Evolutionary conservation across 345 rosid species (phyloP).

Genomic region (Pseudoturritis turrita): DNA sequence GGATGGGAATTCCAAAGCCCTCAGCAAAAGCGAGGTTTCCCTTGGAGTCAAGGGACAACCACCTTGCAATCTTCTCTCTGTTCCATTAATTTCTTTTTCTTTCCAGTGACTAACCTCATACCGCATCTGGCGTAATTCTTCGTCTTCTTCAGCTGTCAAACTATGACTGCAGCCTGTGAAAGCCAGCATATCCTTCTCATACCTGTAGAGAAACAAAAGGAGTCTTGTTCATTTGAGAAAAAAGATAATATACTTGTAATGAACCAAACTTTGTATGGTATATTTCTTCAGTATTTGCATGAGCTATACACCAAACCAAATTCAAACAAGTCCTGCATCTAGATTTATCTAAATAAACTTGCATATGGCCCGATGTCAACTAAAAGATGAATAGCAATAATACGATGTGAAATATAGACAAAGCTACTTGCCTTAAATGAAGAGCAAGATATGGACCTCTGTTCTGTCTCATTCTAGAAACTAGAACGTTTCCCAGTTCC

Average conservation of each 20-base stretch:
- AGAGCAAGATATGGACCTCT: constrained; percentile 89
- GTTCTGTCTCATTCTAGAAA: constrained; percentile 70
- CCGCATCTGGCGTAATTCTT: constrained; percentile 71
- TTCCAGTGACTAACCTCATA: constrained; percentile 89
- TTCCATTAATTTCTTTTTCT: constrained; percentile 90
- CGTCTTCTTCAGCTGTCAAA: constrained; percentile 77
- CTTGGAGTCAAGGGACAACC: constrained; percentile 93
- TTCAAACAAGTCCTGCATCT: not conserved
- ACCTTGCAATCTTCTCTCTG: constrained; percentile 84
- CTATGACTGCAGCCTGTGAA: constrained; percentile 95
- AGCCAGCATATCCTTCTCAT: constrained; percentile 98
- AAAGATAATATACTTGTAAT: constrained; percentile 4
- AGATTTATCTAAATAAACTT: not conserved
- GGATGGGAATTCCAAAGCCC: constrained; percentile 70
- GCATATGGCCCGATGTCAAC: not conserved
- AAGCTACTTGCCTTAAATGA: constrained; percentile 68
- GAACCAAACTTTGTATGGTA: not conserved
- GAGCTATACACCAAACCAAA: constrained; percentile 3
- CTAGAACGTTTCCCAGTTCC: constrained; percentile 68
- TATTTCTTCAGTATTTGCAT: not conserved
- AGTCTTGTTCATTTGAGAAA: too few relatives aligned
- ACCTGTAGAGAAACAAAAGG: constrained; percentile 40
- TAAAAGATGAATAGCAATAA: too few relatives aligned
- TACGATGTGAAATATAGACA: not conserved
- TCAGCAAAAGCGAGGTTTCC: constrained; percentile 88